A percentile compares a stretch with the other conserved stretches of the same genome.
Evolutionary conservation across 371 early-diverging fungal species (phyloP).

Genomic region (Dentiscutata heterogama): DNA sequence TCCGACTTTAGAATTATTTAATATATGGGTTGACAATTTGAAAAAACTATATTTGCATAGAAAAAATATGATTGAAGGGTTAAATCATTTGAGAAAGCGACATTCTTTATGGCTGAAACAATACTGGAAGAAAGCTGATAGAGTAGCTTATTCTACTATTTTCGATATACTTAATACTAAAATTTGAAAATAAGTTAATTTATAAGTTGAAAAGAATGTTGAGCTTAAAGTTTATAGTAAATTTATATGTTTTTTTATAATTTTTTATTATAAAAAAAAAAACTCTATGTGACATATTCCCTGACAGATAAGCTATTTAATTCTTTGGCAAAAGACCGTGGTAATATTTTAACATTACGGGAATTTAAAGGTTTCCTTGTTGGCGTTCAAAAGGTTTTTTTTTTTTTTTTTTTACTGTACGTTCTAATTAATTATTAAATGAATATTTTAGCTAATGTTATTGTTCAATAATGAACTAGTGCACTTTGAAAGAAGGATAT

Average conservation of each 20-base stretch:
- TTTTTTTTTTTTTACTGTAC: no score
- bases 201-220: no score
- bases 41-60: slow-evolving; percentile 54
- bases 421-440: neutral
- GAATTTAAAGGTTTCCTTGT: slow-evolving; percentile 57
- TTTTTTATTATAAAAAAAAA: no score
- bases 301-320: slow-evolving; percentile 48
- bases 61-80: slow-evolving; percentile 51
- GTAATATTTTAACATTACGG: slow-evolving; percentile 49
- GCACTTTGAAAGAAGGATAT: slow-evolving; percentile 35
- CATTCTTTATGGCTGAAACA: slow-evolving; percentile 55
- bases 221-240: no score
- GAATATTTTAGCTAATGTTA: no score
- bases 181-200: no score
- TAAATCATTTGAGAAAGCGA: slow-evolving; percentile 52
- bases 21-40: slow-evolving; percentile 53
- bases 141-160: no score
- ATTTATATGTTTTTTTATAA: no score
- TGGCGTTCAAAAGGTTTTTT: slow-evolving; percentile 51
- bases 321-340: slow-evolving; percentile 32
- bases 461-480: neutral
- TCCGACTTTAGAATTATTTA: slow-evolving; percentile 51
- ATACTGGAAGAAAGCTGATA: slow-evolving; percentile 59
- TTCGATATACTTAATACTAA: no score
- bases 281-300: no score